phyloP scores from a whole-genome alignment of 768 basidiomycete genomes.

The Tulasnella sp. region DNA sequence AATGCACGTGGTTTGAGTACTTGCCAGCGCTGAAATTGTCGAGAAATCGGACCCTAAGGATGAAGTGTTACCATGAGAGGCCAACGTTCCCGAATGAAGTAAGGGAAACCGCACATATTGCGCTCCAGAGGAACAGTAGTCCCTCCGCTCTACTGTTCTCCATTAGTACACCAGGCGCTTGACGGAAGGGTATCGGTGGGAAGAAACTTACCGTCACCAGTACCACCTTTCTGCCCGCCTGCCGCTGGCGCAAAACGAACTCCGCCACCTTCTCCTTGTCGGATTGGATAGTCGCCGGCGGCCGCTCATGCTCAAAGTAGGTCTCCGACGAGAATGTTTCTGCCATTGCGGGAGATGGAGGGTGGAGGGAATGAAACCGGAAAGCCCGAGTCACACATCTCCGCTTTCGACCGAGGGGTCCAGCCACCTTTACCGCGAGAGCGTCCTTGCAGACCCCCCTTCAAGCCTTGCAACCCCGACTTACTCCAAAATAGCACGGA shows the following conservation, averaged over 20 bases:
- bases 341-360: not conserved
- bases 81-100: slow-evolving; percentile 25
- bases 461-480: too few species aligned
- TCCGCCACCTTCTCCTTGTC: slow-evolving; percentile 59
- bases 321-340: slow-evolving; percentile 70
- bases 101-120: slow-evolving; percentile 76
- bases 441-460: not conserved
- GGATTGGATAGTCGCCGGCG: slow-evolving; percentile 66
- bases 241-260: slow-evolving; percentile 67
- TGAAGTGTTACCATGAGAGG: slow-evolving; percentile 31
- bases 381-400: not conserved
- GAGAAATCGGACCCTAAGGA: slow-evolving; percentile 86
- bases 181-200: not conserved
- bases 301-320: slow-evolving; percentile 85
- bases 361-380: not conserved
- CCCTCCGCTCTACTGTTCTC: slow-evolving; percentile 79
- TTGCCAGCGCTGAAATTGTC: slow-evolving; percentile 97
- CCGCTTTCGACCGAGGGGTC: not conserved
- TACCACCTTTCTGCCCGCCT: slow-evolving; percentile 69
- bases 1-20: slow-evolving; percentile 31
- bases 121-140: slow-evolving; percentile 97
- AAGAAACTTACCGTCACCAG: slow-evolving; percentile 79
- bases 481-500: too few species aligned
- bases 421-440: not conserved
- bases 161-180: not conserved